phyloP scores from a whole-genome alignment of 441 rosid species.

The Gossypium aridum region DNA sequence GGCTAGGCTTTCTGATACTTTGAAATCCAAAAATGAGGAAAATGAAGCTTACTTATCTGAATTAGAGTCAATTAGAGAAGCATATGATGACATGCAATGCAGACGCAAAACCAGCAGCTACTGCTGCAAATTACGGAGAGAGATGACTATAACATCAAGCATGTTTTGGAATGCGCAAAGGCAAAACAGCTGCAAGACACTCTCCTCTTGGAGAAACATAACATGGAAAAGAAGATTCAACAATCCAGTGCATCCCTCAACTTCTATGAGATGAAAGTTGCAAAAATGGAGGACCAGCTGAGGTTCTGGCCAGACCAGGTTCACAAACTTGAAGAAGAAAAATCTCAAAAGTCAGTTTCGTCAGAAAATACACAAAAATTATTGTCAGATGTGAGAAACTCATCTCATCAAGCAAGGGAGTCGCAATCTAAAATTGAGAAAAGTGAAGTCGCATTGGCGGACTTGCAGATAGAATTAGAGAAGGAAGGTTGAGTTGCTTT shows the following conservation, averaged over 20 bases:
- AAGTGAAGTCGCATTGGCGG: slow-evolving; percentile 44
- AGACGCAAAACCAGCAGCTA: slow-evolving; percentile 82
- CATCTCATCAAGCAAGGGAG: slow-evolving; percentile 59
- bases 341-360: slow-evolving; percentile 39
- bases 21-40: slow-evolving; percentile 86
- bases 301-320: slow-evolving; percentile 57
- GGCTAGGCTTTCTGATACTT: slow-evolving; percentile 42
- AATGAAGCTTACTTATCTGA: slow-evolving; percentile 85
- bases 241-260: slow-evolving; percentile 58
- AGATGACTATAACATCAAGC: slow-evolving; percentile 98
- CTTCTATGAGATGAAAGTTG: slow-evolving; percentile 55
- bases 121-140: slow-evolving; percentile 91
- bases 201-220: slow-evolving; percentile 48
- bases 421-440: slow-evolving; percentile 55
- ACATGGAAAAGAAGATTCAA: slow-evolving; percentile 64
- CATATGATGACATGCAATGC: slow-evolving; percentile 80
- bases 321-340: slow-evolving; percentile 72
- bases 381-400: slow-evolving; percentile 47
- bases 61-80: slow-evolving; percentile 92
- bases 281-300: slow-evolving; percentile 87
- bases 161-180: slow-evolving; percentile 71
- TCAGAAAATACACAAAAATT: slow-evolving; percentile 63
- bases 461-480: slow-evolving; percentile 57
- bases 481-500: slow-evolving; percentile 24
- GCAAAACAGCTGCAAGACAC: slow-evolving; percentile 75